Evolutionary conservation across 192 early-diverging fungal genomes (phyloP).

Genomic region (Haplosporangium gracile): DNA sequence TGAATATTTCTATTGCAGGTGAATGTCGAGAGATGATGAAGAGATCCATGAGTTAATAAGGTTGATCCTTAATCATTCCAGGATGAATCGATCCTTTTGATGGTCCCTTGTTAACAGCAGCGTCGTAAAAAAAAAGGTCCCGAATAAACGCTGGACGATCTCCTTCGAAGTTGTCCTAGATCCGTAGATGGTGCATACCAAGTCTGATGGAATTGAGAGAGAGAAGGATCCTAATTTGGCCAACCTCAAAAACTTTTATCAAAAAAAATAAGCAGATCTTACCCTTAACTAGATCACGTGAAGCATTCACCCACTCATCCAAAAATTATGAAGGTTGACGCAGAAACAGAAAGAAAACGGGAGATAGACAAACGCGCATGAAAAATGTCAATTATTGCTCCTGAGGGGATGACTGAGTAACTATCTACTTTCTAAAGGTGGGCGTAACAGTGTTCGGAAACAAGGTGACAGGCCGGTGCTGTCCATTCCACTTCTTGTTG

Average conservation of each 20-base stretch:
- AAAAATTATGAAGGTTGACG: not conserved
- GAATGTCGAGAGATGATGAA: constrained; percentile 5
- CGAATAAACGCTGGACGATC: not conserved
- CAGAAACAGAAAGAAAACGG: not conserved
- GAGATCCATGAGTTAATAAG: constrained; percentile 21
- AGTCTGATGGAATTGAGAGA: constrained; percentile 58
- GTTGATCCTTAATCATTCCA: constrained; percentile 12
- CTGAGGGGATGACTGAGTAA: not conserved
- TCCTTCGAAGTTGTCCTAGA: not conserved
- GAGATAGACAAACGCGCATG: not conserved
- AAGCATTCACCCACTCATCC: no score
- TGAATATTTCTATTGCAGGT: constrained; percentile 30
- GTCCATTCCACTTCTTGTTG: constrained; percentile 55
- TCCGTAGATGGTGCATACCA: constrained; percentile 26
- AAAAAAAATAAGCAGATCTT: not conserved
- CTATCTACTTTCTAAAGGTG: constrained; percentile 42
- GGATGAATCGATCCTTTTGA: not conserved
- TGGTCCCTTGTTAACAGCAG: not conserved
- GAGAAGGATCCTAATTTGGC: constrained; percentile 33
- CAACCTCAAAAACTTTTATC: not conserved
- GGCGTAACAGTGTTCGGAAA: constrained; percentile 38
- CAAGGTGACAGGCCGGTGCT: constrained; percentile 35
- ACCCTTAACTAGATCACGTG: constrained; percentile 1
- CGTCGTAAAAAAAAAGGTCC: not conserved
- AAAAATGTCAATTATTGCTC: constrained; percentile 1